A percentile compares a stretch with the other conserved stretches of the same genome.
phyloP scores from a whole-genome alignment of 108 stramenopile genomes.

The Nitzschia putrida region DNA sequence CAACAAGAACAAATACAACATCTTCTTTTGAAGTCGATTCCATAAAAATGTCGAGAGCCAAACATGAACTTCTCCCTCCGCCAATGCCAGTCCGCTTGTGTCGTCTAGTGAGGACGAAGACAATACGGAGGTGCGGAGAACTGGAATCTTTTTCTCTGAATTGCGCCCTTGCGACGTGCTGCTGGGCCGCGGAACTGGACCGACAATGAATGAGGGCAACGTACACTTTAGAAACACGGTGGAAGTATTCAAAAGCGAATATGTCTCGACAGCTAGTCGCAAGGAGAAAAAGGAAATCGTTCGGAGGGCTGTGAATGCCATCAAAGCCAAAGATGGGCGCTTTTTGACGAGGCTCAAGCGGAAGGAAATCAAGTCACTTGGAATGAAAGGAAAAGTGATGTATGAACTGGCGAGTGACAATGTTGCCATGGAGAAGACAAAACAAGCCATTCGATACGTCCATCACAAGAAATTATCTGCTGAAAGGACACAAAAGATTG shows the following conservation, averaged over 20 bases:
- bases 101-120: conserved; percentile 5
- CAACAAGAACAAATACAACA: no score
- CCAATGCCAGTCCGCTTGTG: no score
- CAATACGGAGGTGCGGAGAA: background rate
- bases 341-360: conserved; percentile 13
- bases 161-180: conserved; percentile 29
- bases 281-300: conserved; percentile 25
- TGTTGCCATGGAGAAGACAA: conserved; percentile 28
- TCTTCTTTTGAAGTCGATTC: no score
- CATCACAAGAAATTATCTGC: conserved; percentile 37
- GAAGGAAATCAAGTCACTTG: conserved; percentile 5
- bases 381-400: conserved; percentile 4
- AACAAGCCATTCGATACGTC: conserved; percentile 35
- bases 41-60: no score
- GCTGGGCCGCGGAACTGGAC: conserved; percentile 33
- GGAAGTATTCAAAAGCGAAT: conserved; percentile 9
- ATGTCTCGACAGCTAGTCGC: conserved; percentile 17
- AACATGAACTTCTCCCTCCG: no score
- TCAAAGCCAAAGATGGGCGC: conserved; percentile 26
- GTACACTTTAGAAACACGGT: conserved; percentile 27
- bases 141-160: conserved; percentile 11
- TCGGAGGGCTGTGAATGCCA: conserved; percentile 5
- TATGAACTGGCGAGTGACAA: conserved; percentile 16
- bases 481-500: no score
- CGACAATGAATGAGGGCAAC: conserved; percentile 31